A percentile compares a stretch with the other conserved stretches of the same genome.
phyloP scores from a whole-genome alignment of 2,329 filamentous ascomycete genomes.

The Cladosporium oxysporum region DNA sequence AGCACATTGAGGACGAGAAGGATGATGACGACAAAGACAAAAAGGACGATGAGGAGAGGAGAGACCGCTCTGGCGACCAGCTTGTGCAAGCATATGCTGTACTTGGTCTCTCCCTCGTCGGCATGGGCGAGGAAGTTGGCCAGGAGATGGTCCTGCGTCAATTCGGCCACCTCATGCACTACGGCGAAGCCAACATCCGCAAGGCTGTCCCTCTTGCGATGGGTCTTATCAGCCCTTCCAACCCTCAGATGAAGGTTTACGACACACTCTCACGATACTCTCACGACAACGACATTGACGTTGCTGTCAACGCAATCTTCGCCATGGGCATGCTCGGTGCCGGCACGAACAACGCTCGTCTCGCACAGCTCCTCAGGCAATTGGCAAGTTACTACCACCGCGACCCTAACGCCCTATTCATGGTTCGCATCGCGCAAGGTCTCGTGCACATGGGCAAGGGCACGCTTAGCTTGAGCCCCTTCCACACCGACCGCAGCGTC shows the following conservation, averaged over 20 bases:
- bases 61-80: conserved; percentile 71
- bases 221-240: conserved; percentile 94
- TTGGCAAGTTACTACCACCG: conserved; percentile 97
- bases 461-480: conserved; percentile 93
- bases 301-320: conserved; percentile 97
- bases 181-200: conserved; percentile 94
- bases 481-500: conserved; percentile 97
- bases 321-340: conserved; percentile 97
- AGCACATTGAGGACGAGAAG: conserved; percentile 91
- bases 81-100: conserved; percentile 95
- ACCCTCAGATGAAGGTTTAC: conserved; percentile 99
- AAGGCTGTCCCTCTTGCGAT: conserved; percentile 94
- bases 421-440: conserved; percentile 98
- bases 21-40: conserved; percentile 67
- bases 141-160: conserved; percentile 98
- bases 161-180: conserved; percentile 98
- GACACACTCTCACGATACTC: conserved; percentile 96
- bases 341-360: conserved; percentile 94
- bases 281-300: conserved; percentile 97
- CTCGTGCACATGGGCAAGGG: conserved; percentile 99
- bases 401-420: conserved; percentile 94
- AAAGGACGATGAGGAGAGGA: conserved; percentile 70
- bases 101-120: conserved; percentile 86
- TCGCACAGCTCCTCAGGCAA: conserved; percentile 91
- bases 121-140: conserved; percentile 97